These are phyloP conservation scores for Auriculariales sp. DNA, from an alignment of 768 basidiomycete genomes.

Conservation along the genomic window DNA sequence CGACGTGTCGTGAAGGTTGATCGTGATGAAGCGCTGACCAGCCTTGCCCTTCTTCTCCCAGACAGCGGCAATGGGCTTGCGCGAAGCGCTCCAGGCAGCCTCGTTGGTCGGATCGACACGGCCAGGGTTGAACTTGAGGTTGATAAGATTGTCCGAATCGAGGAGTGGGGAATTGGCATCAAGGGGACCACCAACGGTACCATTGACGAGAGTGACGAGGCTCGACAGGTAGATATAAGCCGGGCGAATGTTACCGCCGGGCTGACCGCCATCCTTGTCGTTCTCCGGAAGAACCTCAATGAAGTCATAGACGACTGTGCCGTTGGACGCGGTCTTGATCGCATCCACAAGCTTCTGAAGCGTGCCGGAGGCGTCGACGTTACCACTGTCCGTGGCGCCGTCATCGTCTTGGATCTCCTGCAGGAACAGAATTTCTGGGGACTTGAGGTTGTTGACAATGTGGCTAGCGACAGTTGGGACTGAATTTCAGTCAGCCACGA, in stretches of 20 bases:
- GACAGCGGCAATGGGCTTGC: constrained; percentile 45
- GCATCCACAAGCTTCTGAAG: constrained; percentile 32
- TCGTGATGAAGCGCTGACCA: constrained; percentile 35
- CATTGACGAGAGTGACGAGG: constrained; percentile 15
- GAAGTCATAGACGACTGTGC: constrained; percentile 29
- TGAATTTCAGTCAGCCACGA: constrained; percentile 1
- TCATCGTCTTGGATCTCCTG: constrained; percentile 34
- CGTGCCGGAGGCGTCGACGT: constrained; percentile 29
- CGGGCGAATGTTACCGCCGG: constrained; percentile 49
- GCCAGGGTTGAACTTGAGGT: constrained; percentile 44
- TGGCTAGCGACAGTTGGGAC: constrained; percentile 36
- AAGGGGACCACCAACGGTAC: constrained; percentile 32
- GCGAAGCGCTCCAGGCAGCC: constrained; percentile 36
- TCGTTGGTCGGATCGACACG: constrained; percentile 40
- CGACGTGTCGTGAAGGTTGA: constrained; percentile 45
- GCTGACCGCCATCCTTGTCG: constrained; percentile 41
- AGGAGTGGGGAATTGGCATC: constrained; percentile 26
- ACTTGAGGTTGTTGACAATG: constrained; percentile 31
- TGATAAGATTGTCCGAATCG: constrained; percentile 18
- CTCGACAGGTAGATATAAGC: constrained; percentile 31
- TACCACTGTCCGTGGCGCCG: constrained; percentile 6
- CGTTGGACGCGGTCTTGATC: constrained; percentile 22
- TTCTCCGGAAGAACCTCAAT: constrained; percentile 37
- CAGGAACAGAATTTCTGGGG: constrained; percentile 45
- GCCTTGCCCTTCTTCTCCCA: constrained; percentile 27